phyloP scores from a whole-genome alignment of 2,329 filamentous ascomycete genomes.

The Trichoderma koningiopsis region DNA sequence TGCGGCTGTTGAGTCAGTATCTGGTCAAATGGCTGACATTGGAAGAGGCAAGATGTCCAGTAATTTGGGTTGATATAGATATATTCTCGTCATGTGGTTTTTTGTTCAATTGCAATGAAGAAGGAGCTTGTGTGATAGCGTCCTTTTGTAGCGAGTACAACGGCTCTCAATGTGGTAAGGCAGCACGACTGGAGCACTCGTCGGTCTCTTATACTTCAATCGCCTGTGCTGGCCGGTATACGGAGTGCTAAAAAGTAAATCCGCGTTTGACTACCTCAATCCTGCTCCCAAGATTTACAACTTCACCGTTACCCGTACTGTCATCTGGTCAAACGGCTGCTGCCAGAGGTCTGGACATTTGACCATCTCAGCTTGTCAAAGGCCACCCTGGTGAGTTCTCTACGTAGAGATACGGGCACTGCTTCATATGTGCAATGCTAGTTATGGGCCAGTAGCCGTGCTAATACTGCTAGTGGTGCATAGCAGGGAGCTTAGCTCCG shows the following conservation, averaged over 20 bases:
- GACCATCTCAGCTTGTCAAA: background rate
- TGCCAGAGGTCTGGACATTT: background rate
- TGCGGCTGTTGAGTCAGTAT: background rate
- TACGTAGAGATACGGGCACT: background rate
- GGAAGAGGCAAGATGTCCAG: background rate
- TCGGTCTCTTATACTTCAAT: background rate
- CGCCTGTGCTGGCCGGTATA: background rate
- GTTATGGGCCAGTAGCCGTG: background rate
- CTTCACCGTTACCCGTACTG: background rate
- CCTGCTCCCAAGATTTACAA: background rate
- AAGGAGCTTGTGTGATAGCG: background rate
- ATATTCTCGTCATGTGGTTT: background rate
- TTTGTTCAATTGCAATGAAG: background rate
- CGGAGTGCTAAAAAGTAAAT: background rate
- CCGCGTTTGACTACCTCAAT: background rate
- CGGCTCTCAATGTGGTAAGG: background rate
- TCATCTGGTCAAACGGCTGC: background rate
- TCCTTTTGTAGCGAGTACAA: background rate
- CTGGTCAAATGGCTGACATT: background rate
- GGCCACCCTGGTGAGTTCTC: background rate
- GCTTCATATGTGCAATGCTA: background rate
- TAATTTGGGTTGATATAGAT: background rate
- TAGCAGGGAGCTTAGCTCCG: constrained; percentile 14
- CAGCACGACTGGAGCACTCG: background rate
- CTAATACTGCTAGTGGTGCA: background rate